Conservation (phyloP, 2,329 filamentous ascomycete genomes). For the Kalaharituber pfeilii region DNA sequence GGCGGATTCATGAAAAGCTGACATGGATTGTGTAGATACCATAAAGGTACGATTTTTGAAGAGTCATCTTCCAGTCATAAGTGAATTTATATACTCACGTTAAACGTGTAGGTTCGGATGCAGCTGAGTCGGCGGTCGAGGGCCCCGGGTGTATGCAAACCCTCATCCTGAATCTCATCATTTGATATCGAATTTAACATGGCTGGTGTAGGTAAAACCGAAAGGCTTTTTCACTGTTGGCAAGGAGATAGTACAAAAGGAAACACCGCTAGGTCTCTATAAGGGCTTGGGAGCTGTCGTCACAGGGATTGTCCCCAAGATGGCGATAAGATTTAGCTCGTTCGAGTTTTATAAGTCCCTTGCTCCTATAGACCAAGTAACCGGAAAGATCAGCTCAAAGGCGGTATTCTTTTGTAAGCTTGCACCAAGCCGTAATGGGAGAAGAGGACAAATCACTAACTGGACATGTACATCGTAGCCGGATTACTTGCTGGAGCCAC, state of each 20-base stretch:
- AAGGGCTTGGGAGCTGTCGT: slow-evolving; percentile 95
- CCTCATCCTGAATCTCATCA: slow-evolving; percentile 26
- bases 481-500: slow-evolving; percentile 86
- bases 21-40: slow-evolving; percentile 10
- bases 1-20: slow-evolving; percentile 5
- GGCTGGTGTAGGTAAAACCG: slow-evolving; percentile 10
- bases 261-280: slow-evolving; percentile 86
- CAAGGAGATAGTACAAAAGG: slow-evolving; percentile 65
- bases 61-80: slow-evolving; percentile 34
- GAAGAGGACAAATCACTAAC: not conserved
- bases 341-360: slow-evolving; percentile 90
- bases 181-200: not conserved
- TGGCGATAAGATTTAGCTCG: slow-evolving; percentile 96
- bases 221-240: slow-evolving; percentile 66
- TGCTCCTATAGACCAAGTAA: slow-evolving; percentile 46
- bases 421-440: not conserved
- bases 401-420: slow-evolving; percentile 52
- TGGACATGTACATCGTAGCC: slow-evolving; percentile 36
- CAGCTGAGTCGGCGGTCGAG: slow-evolving; percentile 79
- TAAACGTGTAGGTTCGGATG: slow-evolving; percentile 79
- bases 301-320: slow-evolving; percentile 94
- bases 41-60: slow-evolving; percentile 18
- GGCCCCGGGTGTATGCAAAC: slow-evolving; percentile 41
- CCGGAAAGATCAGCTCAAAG: slow-evolving; percentile 49
- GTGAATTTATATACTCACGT: slow-evolving; percentile 36